Evolutionary conservation across 164 flowering plant species (phyloP).

Genomic region (Macadamia integrifolia): DNA sequence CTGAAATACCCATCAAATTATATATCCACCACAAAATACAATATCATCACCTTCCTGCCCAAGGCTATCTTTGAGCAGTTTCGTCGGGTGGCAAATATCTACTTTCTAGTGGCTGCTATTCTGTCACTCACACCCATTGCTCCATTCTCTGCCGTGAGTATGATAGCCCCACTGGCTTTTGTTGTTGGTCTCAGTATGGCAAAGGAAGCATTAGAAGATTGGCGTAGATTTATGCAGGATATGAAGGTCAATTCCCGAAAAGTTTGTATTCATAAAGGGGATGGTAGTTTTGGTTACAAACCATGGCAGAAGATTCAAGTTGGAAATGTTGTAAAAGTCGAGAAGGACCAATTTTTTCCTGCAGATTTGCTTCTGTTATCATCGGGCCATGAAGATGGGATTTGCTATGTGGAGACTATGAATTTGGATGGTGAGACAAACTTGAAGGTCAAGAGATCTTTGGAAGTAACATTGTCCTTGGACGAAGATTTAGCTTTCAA

Average conservation of each 20-base stretch:
- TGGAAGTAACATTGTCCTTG: constrained; percentile 58
- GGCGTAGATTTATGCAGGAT: constrained; percentile 87
- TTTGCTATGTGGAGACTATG: constrained; percentile 96
- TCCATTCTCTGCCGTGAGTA: constrained; percentile 76
- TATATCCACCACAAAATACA: constrained; percentile 90
- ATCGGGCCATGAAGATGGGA: constrained; percentile 83
- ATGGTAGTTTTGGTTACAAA: constrained; percentile 50
- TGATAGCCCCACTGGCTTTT: constrained; percentile 88
- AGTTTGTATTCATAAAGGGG: constrained; percentile 48
- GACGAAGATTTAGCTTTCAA: constrained; percentile 54
- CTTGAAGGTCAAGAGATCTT: constrained; percentile 71
- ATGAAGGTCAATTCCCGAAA: constrained; percentile 72
- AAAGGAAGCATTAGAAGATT: constrained; percentile 92
- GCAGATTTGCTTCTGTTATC: constrained; percentile 78
- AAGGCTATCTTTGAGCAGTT: constrained; percentile 95
- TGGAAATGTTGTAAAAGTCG: constrained; percentile 83
- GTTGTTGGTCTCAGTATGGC: constrained; percentile 97
- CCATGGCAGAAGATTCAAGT: constrained; percentile 69
- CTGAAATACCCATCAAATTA: constrained; percentile 58
- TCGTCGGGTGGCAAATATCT: constrained; percentile 87
- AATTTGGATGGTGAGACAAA: constrained; percentile 94
- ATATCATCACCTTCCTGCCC: constrained; percentile 71
- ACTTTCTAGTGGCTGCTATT: constrained; percentile 79
- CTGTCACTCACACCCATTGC: constrained; percentile 67
- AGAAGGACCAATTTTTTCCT: constrained; percentile 85